Percentiles rank a stretch among this genome's conserved stretches.
Evolutionary conservation across 805 yeast genomes (phyloP).

Genomic region (Komagataella pastoris): DNA sequence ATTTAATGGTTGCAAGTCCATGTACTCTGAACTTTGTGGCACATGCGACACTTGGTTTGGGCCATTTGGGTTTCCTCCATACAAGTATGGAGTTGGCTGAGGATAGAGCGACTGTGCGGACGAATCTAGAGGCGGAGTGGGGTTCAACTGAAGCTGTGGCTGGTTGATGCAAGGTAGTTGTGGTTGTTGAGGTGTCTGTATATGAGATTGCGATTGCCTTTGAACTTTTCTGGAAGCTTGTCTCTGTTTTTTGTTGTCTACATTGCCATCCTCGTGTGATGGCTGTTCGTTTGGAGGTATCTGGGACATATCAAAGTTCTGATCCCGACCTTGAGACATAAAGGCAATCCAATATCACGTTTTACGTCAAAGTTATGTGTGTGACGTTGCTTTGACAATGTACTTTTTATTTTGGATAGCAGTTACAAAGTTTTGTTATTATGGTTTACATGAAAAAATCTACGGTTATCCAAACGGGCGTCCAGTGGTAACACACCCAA

Average conservation of each 20-base stretch:
- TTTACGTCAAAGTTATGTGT: not conserved
- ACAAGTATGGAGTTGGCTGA: not conserved
- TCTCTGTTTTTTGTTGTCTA: not conserved
- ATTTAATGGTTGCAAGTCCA: not conserved
- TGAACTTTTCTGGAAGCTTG: not conserved
- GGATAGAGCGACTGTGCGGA: not conserved
- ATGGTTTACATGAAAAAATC: not conserved
- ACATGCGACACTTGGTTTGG: not conserved
- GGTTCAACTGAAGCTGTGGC: not conserved
- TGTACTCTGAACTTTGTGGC: not conserved
- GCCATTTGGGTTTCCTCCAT: not conserved
- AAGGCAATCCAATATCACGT: not conserved
- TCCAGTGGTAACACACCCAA: not conserved
- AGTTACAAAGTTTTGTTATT: not conserved
- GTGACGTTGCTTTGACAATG: not conserved
- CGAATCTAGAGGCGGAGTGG: not conserved
- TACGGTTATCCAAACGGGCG: not conserved
- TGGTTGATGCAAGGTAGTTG: not conserved
- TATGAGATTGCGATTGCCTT: not conserved
- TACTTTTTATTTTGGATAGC: not conserved
- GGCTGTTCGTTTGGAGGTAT: not conserved
- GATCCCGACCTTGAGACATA: not conserved
- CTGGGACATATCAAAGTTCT: not conserved
- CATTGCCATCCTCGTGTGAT: not conserved
- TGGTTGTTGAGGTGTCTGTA: not conserved